Evolutionary conservation across 2,329 filamentous ascomycete species (phyloP).

Genomic region (Arthrobotrys conoides): DNA sequence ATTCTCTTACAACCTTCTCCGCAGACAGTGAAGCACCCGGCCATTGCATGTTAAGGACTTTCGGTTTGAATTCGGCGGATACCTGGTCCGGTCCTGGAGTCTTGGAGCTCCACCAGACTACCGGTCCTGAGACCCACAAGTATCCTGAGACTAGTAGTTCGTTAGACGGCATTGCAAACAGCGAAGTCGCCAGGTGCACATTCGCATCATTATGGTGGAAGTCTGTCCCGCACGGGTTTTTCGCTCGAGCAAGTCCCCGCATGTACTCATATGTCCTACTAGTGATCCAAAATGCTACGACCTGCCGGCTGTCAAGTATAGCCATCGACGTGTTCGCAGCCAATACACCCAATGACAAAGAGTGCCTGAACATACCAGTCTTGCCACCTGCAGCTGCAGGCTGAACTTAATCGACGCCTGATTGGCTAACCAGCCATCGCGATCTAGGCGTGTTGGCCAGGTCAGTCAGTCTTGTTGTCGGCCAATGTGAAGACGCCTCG

Average conservation of each 20-base stretch:
- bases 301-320: neutral
- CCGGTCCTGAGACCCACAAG: neutral
- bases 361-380: constrained; percentile 36
- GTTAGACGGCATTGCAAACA: neutral
- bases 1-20: neutral
- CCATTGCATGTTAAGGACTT: no score
- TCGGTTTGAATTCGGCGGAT: neutral
- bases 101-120: no score
- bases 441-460: constrained; percentile 41
- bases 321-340: constrained; percentile 25
- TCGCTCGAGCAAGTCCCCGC: neutral
- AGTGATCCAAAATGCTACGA: neutral
- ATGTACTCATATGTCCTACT: neutral
- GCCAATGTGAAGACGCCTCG: constrained; percentile 39
- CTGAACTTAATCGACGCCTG: constrained; percentile 25
- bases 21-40: neutral
- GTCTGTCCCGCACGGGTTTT: neutral
- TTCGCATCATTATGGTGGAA: neutral
- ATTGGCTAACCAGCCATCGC: constrained; percentile 43
- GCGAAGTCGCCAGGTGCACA: neutral
- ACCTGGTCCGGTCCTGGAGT: no score
- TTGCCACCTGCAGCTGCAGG: constrained; percentile 34
- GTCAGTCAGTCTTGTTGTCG: constrained; percentile 34
- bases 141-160: neutral
- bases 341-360: constrained; percentile 23